Evolutionary conservation across 78 protist species (phyloP), one percentile per base, ranked within the genome.

Genomic region (Dictyostelium firmibasis): DNA sequence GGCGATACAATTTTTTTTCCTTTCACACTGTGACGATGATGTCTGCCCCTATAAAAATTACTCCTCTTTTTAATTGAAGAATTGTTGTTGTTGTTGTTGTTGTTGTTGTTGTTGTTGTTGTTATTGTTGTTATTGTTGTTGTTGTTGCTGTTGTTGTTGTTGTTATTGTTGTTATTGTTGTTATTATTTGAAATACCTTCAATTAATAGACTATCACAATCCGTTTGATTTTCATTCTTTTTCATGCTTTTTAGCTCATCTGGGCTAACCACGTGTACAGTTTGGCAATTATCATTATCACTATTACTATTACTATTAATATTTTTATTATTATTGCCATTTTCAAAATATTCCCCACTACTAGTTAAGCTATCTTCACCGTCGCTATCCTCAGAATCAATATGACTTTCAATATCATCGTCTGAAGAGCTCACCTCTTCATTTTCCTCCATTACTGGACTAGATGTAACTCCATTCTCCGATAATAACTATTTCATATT

Each of bases 381-480:
- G 31, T 18, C 79, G 33, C 79, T 72, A 18, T 35, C 9, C 16
- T 72, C 79, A 67, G 33, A 27, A 67, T 27, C 35, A 27, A 5
- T 23, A 20, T 57, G 67, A 57, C 67, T 57, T 57, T 67, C 38
- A 27, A 27, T 27, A 27, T 67, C 75, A 0, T 72, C 79, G 33
- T 72, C 79, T 1, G 79, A 33, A 16, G 79, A 72, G 0, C 79
- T 9, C 10, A 44, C 0, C 29, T 38, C 57, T 9, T 79, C 62
- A 36, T 47, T 36, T 44, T 57, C 75, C 13, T 33, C 85, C 69
- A 79, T 79, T 50, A 79, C 75, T 10, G 86, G 86, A 2, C 69
- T 60, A 2, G 86, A 82, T 14, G 64, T 35, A 6, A 82, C 64
- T 33, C 53, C 70, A 57, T 82, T 50, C 3, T 82, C 86, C 11